These are phyloP conservation scores for Vanderwaltozyma verrucispora DNA, from an alignment of 805 yeast genomes.

Conservation along the genomic window DNA sequence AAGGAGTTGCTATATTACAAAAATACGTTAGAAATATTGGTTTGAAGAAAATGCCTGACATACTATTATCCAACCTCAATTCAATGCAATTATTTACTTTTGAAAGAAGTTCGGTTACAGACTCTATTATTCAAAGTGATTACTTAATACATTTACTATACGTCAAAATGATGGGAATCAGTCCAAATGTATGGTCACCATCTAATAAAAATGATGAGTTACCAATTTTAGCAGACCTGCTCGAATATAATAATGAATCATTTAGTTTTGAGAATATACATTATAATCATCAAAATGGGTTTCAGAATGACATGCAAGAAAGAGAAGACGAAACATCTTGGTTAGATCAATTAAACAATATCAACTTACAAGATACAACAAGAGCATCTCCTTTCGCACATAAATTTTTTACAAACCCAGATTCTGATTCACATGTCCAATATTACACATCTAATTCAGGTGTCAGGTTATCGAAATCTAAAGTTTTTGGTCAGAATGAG, in stretches of 20 bases:
- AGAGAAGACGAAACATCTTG: constrained; percentile 5
- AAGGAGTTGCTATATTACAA: constrained; percentile 67
- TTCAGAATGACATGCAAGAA: not conserved
- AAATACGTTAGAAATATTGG: constrained; percentile 52
- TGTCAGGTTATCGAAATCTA: constrained; percentile 43
- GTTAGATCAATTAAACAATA: constrained; percentile 7
- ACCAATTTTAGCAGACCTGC: constrained; percentile 29
- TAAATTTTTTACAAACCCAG: constrained; percentile 77
- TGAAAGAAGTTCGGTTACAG: constrained; percentile 52
- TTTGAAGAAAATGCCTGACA: constrained; percentile 34
- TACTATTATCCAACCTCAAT: constrained; percentile 50
- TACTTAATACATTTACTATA: constrained; percentile 59
- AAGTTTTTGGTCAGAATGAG: constrained; percentile 25
- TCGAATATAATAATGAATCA: constrained; percentile 25
- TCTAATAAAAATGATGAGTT: constrained; percentile 40
- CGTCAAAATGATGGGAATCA: constrained; percentile 47
- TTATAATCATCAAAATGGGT: constrained; percentile 4
- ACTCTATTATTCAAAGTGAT: constrained; percentile 49
- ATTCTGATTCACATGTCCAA: constrained; percentile 70
- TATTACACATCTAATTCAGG: constrained; percentile 64
- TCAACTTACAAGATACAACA: constrained; percentile 9
- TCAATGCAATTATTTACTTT: constrained; percentile 61
- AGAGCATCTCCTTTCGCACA: constrained; percentile 60
- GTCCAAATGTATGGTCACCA: constrained; percentile 64
- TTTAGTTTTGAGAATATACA: constrained; percentile 27